Base-by-base conservation (phyloP, 345 rosid genomes). In the Salix dunnii region DNA sequence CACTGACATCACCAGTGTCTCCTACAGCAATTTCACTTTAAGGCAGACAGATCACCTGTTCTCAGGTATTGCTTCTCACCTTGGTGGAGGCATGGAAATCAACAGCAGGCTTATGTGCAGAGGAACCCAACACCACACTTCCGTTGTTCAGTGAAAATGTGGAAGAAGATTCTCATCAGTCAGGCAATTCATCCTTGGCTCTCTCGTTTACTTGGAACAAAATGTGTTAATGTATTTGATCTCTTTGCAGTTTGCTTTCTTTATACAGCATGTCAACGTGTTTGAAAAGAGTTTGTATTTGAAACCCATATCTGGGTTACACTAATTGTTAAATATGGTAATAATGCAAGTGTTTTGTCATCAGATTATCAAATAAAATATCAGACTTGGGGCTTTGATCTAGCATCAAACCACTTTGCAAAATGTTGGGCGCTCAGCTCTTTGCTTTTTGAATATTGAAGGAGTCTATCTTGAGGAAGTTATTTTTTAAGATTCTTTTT, bases 161-260 rank as follows among this genome's bases (percentile, higher is more conserved):
- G 70, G 71, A 60, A 14, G 16, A 69, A 61, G 62, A 48, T 71
- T 49, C 23, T 68, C 60, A 42, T 76, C 2, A 79, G 79, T 31
- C 68, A 36, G 90, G 89, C 89, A 89, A 87, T 62, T 89, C 92
- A 87, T 89, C 89, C 90, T 89, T 89, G 90, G 92, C 92, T 89
- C 74, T 78, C 20, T 73, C 73, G 6, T 74, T 71, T 36, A 40
- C 60, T 74, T 42, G 14, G 38, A 65, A 67, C 27, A 6, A 62
- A n/a, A n/a, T n/a, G n/a, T n/a, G n/a, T n/a, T n/a, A n/a, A 53
- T 53, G 61, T 53, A n/a, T 53, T 53, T 21, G 25, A 66, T 42
- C 18, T 64, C 35, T 25, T 13, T 76, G 74, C 61, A 27, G 40
- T 68, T 66, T 70, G 43, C 65, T 48, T 55, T 40, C 36, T 4